Evolutionary conservation across 2,329 filamentous ascomycete species (phyloP).

Genomic region (Alternaria incomplexa): DNA sequence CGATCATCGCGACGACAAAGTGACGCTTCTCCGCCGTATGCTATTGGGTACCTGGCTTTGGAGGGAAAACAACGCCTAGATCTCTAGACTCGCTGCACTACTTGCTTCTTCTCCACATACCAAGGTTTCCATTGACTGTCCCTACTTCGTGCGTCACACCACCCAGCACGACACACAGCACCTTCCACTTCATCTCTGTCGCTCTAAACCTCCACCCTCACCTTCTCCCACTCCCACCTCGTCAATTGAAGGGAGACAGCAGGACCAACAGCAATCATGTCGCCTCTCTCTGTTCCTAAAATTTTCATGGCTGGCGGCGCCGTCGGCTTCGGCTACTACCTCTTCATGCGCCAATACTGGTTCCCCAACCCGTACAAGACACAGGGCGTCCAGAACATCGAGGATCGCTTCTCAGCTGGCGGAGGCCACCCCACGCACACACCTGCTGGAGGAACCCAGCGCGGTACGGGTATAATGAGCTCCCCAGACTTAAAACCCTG

Average conservation of each 20-base stretch:
- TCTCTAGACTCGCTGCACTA: constrained; percentile 1
- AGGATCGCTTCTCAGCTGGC: constrained; percentile 41
- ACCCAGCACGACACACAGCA: neutral
- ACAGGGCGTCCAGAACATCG: constrained; percentile 42
- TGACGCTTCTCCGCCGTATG: constrained; percentile 12
- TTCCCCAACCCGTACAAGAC: constrained; percentile 49
- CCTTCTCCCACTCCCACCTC: neutral
- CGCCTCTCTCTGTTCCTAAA: constrained; percentile 43
- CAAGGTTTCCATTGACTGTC: neutral
- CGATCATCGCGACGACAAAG: constrained; percentile 30
- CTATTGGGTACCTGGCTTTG: constrained; percentile 9
- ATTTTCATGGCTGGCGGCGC: constrained; percentile 46
- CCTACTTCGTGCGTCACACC: constrained; percentile 1
- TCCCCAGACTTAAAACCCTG: neutral
- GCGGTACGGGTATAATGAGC: constrained; percentile 26
- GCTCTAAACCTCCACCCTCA: neutral
- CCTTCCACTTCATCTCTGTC: neutral
- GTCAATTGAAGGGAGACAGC: neutral
- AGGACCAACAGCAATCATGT: constrained; percentile 25
- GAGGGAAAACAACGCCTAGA: constrained; percentile 1
- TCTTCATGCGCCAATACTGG: constrained; percentile 47
- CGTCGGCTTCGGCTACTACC: constrained; percentile 45
- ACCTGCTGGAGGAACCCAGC: constrained; percentile 35
- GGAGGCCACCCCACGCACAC: constrained; percentile 41
- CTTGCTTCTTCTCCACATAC: constrained; percentile 9